Percentiles rank a stretch among this genome's conserved stretches.
Conservation (phyloP, 2,329 filamentous ascomycete genomes). For the Nannizzia gypsea region DNA sequence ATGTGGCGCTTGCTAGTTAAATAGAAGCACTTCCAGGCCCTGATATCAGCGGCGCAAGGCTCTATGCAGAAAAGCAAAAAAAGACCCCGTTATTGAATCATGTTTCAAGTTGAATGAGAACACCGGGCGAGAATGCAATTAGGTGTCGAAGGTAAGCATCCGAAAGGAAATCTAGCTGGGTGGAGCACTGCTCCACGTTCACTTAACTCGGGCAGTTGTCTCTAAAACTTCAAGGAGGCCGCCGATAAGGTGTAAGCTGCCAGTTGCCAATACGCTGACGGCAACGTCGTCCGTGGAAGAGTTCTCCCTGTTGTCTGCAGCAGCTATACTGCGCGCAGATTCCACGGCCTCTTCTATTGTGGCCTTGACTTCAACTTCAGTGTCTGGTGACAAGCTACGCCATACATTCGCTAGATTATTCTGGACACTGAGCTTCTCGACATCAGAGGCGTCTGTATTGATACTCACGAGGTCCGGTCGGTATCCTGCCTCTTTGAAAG, state of each 20-base stretch:
- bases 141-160: no score
- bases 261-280: slow-evolving; percentile 61
- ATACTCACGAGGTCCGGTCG: slow-evolving; percentile 52
- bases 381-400: slow-evolving; percentile 41
- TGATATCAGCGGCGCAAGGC: not conserved
- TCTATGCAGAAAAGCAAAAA: not conserved
- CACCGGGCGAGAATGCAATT: not conserved
- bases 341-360: slow-evolving; percentile 61
- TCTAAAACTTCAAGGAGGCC: slow-evolving; percentile 64
- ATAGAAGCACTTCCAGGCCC: not conserved
- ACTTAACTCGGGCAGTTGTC: not conserved
- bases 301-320: slow-evolving; percentile 20
- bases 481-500: slow-evolving; percentile 50
- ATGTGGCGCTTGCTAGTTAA: not conserved
- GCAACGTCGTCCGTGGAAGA: not conserved
- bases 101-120: slow-evolving; percentile 2
- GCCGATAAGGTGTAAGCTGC: slow-evolving; percentile 74
- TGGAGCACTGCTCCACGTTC: not conserved
- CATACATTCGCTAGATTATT: slow-evolving; percentile 52
- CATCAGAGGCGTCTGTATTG: slow-evolving; percentile 48
- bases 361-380: slow-evolving; percentile 45
- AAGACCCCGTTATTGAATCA: not conserved
- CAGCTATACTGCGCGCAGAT: slow-evolving; percentile 40
- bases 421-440: slow-evolving; percentile 54
- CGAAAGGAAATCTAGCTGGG: no score